Evolutionary conservation across 805 yeast genomes (phyloP), one percentile per base, ranked within the genome.

Genomic region (Martiniozyma abietophila): DNA sequence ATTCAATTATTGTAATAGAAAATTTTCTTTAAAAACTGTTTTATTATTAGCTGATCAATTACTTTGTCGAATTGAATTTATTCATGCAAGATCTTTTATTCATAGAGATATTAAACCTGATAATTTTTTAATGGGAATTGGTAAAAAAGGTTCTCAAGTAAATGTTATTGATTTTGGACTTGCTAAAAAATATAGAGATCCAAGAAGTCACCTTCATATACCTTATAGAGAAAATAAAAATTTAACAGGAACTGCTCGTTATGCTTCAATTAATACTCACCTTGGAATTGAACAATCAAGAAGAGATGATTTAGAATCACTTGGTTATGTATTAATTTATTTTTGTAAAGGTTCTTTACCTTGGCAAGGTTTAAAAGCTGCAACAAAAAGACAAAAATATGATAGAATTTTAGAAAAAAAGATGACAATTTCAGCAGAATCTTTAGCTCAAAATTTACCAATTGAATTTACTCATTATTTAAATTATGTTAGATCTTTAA

Each of bases 301-400:
- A 65, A 76, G 98, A 58, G 98, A 89, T 61, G 98, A 89, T 58
- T 70, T 89, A 49, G 98, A 92, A 63, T 79, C 92, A 42, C 71
- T 89, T 52, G 97, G 96, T 32, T 89, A 89, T 55, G 96, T 89
- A 35, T 69, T 92, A 49, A 83, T 89, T 48, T 89, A 89, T 62
- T 92, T 89, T 56, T 81, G 95, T 59, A 76, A 95, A 39, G 97
- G 98, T 28, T 81, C 94, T 12, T 73, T 89, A 50, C 98, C 98
- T 35, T 89, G 98, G 98, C 98, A 89, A 62, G 98, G 98, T 4
- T 71, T 89, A 51, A 86, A 86, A 61, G 98, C 97, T 25, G 92
- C 89, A 18, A 85, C 96, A 11, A 89, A 89, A 64, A 83, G 94
- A 64, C 96, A 89, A 59, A 89, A 92, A 62, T 89, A 89, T 61